Base-by-base conservation (phyloP, 768 basidiomycete species). In the Postia placenta region DNA sequence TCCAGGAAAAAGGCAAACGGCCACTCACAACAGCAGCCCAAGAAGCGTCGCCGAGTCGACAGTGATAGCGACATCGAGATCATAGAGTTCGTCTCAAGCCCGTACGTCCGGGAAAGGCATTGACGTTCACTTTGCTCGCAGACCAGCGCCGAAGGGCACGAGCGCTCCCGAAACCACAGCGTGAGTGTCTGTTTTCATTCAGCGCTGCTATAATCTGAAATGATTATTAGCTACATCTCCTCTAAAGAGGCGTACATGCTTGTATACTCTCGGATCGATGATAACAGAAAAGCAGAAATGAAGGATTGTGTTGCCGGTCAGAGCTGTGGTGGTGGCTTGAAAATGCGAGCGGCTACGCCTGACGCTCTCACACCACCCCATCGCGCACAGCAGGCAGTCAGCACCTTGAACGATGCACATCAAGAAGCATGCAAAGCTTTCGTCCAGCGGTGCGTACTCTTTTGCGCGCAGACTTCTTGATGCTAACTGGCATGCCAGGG, bases 231-330 rank as follows among this genome's bases (percentile, higher is more conserved):
- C 49, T 69, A 73, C 33, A 74, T 87, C 54, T 72, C 78, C 2
- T 92, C 92, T 1, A 87, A 79, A 66, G 92, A 96, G 57, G 92
- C 91, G 5, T 96, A 98, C 67, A 95, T 97, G 92, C 75, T 97
- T 26, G 83, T 98, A 47, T 98, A 97, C 65, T 76, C 79, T 30
- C 78, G 80, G 11, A 53, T 43, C 0, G 51, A 74, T 71, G 55
- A 59, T 66, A 7, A 24, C 15, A 20, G 11, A 40, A 17, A 40
- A 40, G 38, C 38, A 7, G 38, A n/a, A n/a, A n/a, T n/a, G 20
- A 19, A 7, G 9, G 15, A n/a, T 6, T 9, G 9, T 9, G 38
- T n/a, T 19, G 38, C 38, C 7, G 38, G 17, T 9, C 9, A 15
- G 9, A 33, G 30, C 30, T 33, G 30, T 15, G 15, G 30, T n/a